These are phyloP conservation scores for Vigna radiata DNA, from an alignment of 306 rosid species.

Conservation along the genomic window DNA sequence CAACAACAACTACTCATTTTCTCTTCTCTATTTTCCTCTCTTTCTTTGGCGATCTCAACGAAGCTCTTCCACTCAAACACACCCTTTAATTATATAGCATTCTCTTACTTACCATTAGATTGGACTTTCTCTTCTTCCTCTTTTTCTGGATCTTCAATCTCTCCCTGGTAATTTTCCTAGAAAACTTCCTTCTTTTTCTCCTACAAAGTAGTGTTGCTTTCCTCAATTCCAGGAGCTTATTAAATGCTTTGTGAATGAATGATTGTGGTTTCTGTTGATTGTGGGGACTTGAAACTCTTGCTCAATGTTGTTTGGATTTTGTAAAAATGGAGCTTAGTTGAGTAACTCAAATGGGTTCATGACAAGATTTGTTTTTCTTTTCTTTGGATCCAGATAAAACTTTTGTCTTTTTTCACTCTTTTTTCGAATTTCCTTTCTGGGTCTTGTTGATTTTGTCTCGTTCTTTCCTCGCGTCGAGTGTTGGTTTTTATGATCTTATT, in stretches of 20 bases:
- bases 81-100: slow-evolving; percentile 35
- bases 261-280: not conserved
- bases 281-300: slow-evolving; percentile 29
- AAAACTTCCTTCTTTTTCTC: slow-evolving; percentile 5
- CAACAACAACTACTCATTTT: slow-evolving; percentile 39
- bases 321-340: slow-evolving; percentile 29
- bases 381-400: slow-evolving; percentile 27
- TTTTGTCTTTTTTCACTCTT: not conserved
- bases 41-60: slow-evolving; percentile 75
- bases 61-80: slow-evolving; percentile 40
- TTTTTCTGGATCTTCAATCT: slow-evolving; percentile 43
- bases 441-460: slow-evolving; percentile 26
- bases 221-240: not conserved
- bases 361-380: not conserved
- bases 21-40: not conserved
- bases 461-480: not conserved
- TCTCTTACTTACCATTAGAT: slow-evolving; percentile 10
- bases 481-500: slow-evolving; percentile 37
- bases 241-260: not conserved
- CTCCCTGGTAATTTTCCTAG: slow-evolving; percentile 53
- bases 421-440: slow-evolving; percentile 24
- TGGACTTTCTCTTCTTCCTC: slow-evolving; percentile 5
- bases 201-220: not conserved
- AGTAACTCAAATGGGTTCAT: slow-evolving; percentile 26
- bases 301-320: slow-evolving; percentile 28